These are phyloP conservation scores for Filobasidium uniguttulatum DNA, from an alignment of 1,284 basidiomycete species.

Conservation along the genomic window DNA sequence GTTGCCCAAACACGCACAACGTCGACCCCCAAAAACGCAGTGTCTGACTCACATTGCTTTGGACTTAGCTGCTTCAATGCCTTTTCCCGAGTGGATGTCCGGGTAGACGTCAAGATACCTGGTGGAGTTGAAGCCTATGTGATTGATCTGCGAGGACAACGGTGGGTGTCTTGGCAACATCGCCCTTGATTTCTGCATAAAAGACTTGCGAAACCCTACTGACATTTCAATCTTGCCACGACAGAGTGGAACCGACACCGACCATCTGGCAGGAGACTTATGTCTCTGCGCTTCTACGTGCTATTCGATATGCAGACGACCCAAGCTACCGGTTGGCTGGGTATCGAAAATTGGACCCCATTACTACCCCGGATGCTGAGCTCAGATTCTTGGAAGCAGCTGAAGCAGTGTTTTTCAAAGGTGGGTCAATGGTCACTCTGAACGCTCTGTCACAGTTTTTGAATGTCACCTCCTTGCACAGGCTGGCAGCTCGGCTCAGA, in stretches of 20 bases:
- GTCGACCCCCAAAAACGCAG: too few species aligned
- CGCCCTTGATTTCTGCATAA: neutral
- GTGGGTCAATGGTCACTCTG: conserved; percentile 37
- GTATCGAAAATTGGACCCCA: conserved; percentile 90
- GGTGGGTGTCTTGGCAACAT: conserved; percentile 44
- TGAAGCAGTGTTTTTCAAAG: conserved; percentile 80
- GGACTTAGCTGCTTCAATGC: conserved; percentile 97
- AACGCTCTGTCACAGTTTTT: neutral
- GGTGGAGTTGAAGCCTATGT: conserved; percentile 92
- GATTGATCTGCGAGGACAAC: conserved; percentile 83
- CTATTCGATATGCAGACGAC: conserved; percentile 92
- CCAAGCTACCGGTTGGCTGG: conserved; percentile 81
- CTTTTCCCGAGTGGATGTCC: conserved; percentile 88
- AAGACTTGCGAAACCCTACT: neutral
- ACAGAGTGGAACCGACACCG: conserved; percentile 75
- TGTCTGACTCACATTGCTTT: too few species aligned
- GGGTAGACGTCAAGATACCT: conserved; percentile 96
- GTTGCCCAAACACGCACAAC: too few species aligned
- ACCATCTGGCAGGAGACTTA: conserved; percentile 97
- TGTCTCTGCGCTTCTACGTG: conserved; percentile 76
- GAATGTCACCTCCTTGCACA: conserved; percentile 22
- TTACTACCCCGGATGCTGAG: conserved; percentile 78
- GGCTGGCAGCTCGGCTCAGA: conserved; percentile 98
- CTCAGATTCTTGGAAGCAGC: conserved; percentile 80
- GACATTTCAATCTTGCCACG: neutral